phyloP scores from a whole-genome alignment of 1,284 basidiomycete genomes.

The Cutaneotrichosporon cyanovorans region DNA sequence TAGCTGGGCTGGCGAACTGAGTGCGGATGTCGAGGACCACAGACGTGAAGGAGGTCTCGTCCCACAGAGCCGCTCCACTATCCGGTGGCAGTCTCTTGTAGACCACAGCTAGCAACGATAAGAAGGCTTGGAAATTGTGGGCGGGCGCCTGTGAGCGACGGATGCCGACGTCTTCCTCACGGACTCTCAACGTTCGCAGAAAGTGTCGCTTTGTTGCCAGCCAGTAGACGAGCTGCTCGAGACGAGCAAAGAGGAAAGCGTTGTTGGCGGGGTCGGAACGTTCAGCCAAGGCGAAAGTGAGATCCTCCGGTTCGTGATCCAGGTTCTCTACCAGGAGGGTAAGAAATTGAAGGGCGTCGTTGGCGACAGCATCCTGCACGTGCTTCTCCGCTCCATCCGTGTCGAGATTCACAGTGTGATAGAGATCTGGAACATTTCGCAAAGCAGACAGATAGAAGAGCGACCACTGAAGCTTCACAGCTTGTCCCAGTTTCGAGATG shows the following conservation, averaged over 20 bases:
- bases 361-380: conserved; percentile 71
- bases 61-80: conserved; percentile 76
- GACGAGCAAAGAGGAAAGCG: conserved; percentile 54
- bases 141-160: conserved; percentile 48
- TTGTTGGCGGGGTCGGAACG: conserved; percentile 45
- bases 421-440: conserved; percentile 57
- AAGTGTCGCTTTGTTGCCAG: conserved; percentile 76
- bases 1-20: conserved; percentile 61
- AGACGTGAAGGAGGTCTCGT: conserved; percentile 64
- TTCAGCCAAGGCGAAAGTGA: conserved; percentile 61
- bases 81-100: conserved; percentile 69
- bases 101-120: conserved; percentile 71
- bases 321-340: conserved; percentile 40
- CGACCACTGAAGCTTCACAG: conserved; percentile 75
- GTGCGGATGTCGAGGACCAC: conserved; percentile 76
- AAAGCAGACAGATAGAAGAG: conserved; percentile 70
- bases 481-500: conserved; percentile 66
- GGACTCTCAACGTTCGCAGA: conserved; percentile 81
- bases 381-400: conserved; percentile 72
- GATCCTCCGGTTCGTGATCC: conserved; percentile 45
- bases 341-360: conserved; percentile 74
- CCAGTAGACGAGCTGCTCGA: conserved; percentile 64
- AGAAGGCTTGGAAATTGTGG: conserved; percentile 68
- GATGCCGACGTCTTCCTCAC: conserved; percentile 70
- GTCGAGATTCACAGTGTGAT: conserved; percentile 57